Conservation (phyloP, 2,329 filamentous ascomycete species). For the Cladosporium sp. region DNA sequence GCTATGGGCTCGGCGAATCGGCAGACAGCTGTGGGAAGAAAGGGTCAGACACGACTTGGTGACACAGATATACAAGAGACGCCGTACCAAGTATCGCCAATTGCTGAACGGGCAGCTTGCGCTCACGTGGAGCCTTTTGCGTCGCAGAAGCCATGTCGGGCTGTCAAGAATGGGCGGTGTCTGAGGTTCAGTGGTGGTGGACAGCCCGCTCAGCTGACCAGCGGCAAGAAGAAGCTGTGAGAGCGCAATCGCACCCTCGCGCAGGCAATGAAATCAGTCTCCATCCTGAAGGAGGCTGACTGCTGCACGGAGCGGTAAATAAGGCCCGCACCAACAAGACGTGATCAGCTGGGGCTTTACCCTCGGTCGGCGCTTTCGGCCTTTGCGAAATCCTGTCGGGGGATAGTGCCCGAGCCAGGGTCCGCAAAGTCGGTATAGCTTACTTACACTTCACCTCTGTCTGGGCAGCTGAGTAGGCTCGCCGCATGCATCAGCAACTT, state of each 20-base stretch:
- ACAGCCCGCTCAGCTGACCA: too few species aligned
- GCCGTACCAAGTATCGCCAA: slow-evolving; percentile 68
- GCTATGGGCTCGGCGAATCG: slow-evolving; percentile 74
- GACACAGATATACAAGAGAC: slow-evolving; percentile 26
- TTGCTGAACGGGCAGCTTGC: slow-evolving; percentile 68
- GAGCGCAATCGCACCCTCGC: not conserved
- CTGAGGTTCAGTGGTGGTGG: too few species aligned
- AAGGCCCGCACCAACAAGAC: not conserved
- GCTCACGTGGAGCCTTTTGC: slow-evolving; percentile 20
- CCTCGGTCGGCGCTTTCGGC: not conserved
- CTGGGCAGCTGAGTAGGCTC: too few species aligned
- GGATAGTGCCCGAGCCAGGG: slow-evolving; percentile 1
- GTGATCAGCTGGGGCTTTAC: not conserved
- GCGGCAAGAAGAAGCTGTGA: not conserved
- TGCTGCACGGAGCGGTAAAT: not conserved
- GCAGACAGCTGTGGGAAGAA: slow-evolving; percentile 55
- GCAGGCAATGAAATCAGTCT: not conserved
- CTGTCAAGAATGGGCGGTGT: not conserved
- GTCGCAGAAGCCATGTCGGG: slow-evolving; percentile 14
- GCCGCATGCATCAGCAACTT: too few species aligned
- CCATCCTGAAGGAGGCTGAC: not conserved
- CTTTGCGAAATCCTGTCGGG: not conserved
- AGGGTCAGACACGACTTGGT: slow-evolving; percentile 18
- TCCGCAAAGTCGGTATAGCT: slow-evolving; percentile 1
- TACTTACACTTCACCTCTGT: slow-evolving; percentile 8